These are phyloP conservation scores for Podaxis sp. DNA, from an alignment of 768 basidiomycete genomes.

Conservation along the genomic window DNA sequence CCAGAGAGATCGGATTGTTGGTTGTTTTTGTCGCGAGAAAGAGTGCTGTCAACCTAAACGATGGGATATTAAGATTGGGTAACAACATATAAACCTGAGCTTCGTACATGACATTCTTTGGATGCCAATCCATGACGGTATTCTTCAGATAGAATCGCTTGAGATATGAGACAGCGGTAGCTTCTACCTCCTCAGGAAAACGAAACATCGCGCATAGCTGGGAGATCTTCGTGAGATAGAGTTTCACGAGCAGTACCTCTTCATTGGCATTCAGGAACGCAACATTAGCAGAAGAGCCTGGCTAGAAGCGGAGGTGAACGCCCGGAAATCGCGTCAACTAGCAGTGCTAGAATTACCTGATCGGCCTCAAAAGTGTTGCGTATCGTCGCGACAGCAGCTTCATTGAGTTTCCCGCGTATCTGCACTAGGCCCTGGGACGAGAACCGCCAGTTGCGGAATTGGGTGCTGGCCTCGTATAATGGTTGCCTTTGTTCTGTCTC, in stretches of 20 bases:
- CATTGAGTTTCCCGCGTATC: constrained; percentile 68
- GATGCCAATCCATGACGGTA: constrained; percentile 99
- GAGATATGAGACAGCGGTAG: constrained; percentile 87
- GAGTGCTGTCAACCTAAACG: constrained; percentile 82
- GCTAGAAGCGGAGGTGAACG: constrained; percentile 37
- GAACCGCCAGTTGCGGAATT: constrained; percentile 88
- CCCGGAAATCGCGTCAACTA: constrained; percentile 5
- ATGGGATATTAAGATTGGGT: constrained; percentile 4
- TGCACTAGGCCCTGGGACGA: constrained; percentile 61
- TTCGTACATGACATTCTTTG: constrained; percentile 93
- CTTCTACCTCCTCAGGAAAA: constrained; percentile 90
- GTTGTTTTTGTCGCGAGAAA: constrained; percentile 97
- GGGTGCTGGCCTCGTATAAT: constrained; percentile 76
- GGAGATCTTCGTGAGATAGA: constrained; percentile 85
- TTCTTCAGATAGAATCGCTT: constrained; percentile 98
- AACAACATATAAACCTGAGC: not conserved
- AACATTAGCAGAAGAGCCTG: constrained; percentile 69
- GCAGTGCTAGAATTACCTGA: constrained; percentile 48
- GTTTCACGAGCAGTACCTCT: constrained; percentile 84
- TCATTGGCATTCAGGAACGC: constrained; percentile 80
- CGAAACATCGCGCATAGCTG: constrained; percentile 83
- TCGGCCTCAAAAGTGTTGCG: constrained; percentile 75
- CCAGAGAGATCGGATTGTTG: constrained; percentile 89
- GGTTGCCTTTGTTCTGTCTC: constrained; percentile 9
- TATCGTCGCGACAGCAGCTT: constrained; percentile 74